Base-by-base conservation (phyloP, 2,329 filamentous ascomycete species). In the Penicillium sp. region DNA sequence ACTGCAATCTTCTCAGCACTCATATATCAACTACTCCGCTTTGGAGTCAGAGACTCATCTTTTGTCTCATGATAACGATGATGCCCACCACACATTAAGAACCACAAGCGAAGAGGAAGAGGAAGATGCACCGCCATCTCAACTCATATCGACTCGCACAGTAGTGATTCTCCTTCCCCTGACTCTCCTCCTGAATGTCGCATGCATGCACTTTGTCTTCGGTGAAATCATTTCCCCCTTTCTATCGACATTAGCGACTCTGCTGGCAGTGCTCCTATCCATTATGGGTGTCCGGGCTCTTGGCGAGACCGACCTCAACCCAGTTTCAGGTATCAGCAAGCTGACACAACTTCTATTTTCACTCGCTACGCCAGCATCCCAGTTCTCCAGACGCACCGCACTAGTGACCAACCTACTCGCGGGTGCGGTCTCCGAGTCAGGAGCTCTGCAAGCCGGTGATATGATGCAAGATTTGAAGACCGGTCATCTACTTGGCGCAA, bases 391-490 rank as follows among this genome's bases (percentile, higher is more conserved):
- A 64, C 91, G 92, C 41, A 75, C 73, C 19, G 91, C 91, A 13
- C 88, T 99, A n/a, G 83, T 96, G 56, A 96, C 97, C 71, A 99
- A 99, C 71, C 84, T 99, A 2, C 86, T 99, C 7, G 94, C 93
- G 0, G 94, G 94, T 9, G 94, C 94, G 0, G 88, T 99, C 31
- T 89, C 86, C 12, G 89, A 93, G 73, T 86, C 88, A 4, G 89
- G 94, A 6, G 94, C 94, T 4, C 81, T 97, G 5, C 94, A 99
- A 78, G 93, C 94, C 3, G 94, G 94, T 9, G 94, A 99, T 74
- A 85, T 99, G 55, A 90, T 99, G 84, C 94, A 99, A 73, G 94
- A 99, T 72, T 83, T 99, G 31, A 99, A 99, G 75, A 97, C 94
- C 0, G 94, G 94, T 0, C 93, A 99, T 74, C 79, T 99, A 0